Base-by-base conservation (phyloP, 306 rosid genomes). In the Lathyrus sativus region DNA sequence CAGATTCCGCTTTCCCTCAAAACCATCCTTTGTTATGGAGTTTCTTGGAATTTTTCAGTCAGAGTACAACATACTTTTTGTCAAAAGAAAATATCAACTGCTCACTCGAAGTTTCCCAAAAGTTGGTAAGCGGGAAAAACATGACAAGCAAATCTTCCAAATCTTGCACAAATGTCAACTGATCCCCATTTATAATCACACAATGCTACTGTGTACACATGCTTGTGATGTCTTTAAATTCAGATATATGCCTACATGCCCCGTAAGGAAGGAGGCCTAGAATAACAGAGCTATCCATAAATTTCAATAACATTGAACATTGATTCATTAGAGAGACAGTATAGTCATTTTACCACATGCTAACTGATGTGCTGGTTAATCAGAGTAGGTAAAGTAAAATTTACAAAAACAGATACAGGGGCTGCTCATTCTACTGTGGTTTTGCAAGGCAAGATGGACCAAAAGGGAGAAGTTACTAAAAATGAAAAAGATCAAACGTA, bases 261-360 rank as follows among this genome's bases (percentile, higher is more conserved):
- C 26, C 33, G 18, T 39, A 18, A 8, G 54, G 38, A 63, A 63
- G 68, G 39, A 63, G 22, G 24, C 24, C 51, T 13, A 24, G 54
- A 43, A 63, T 17, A 39, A 29, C 11, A 46, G 43, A 45, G 18
- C 59, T 31, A 66, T 9, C n/a, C 58, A 28, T 18, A 37, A 42
- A 64, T 64, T 64, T 64, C 65, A 41, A 37, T 7, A 55, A 56
- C 26, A 43, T 54, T 7, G 69, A 64, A 26, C 69, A 43, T 13
- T 26, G 39, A n/a, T 26, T 43, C 41, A 44, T 44, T 64, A 13
- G 28, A 65, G 68, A 22, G 38, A 18, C 11, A 13, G 35, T 24
- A 24, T 18, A 54, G 15, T 54, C 60, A 24, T 54, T 11, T 24
- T 28, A 37, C 67, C 14, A 61, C 11, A 18, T 10, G 48, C 48